These are phyloP conservation scores for Ceratocystis diversiconidia DNA, from an alignment of 2,329 filamentous ascomycete species.

Conservation along the genomic window DNA sequence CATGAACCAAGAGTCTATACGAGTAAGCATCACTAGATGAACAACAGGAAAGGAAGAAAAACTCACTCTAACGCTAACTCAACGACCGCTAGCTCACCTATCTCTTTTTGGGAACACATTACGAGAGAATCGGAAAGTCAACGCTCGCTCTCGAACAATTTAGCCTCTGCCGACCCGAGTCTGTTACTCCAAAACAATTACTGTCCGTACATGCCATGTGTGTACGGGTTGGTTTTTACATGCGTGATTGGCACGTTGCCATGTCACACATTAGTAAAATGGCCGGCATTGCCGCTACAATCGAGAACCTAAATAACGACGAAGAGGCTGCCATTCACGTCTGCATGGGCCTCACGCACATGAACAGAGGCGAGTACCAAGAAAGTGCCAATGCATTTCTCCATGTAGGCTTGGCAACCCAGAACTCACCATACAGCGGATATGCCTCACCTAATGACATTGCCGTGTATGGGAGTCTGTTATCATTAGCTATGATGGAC, in stretches of 20 bases:
- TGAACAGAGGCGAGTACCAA: conserved; percentile 41
- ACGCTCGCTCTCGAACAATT: conserved; percentile 62
- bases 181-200: conserved; percentile 70
- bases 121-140: conserved; percentile 64
- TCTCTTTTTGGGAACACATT: conserved; percentile 77
- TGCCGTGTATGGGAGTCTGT: conserved; percentile 79
- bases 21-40: no score
- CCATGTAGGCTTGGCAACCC: conserved; percentile 44
- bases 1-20: conserved; percentile 54
- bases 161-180: conserved; percentile 76
- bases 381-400: conserved; percentile 15
- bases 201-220: conserved; percentile 69
- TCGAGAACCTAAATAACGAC: conserved; percentile 21
- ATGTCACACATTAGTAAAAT: conserved; percentile 50
- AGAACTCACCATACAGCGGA: conserved; percentile 47
- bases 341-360: conserved; percentile 39
- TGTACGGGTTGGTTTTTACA: conserved; percentile 60
- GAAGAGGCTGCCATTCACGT: conserved; percentile 23
- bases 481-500: conserved; percentile 80
- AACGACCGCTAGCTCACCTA: conserved; percentile 30
- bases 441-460: conserved; percentile 75
- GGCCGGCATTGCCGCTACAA: conserved; percentile 27
- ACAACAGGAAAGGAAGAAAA: no score
- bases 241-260: conserved; percentile 61
- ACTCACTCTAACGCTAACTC: not conserved